Evolutionary conservation across 257 asterid genomes (phyloP), one percentile per base, ranked within the genome.

Genomic region (Mentha longifolia): DNA sequence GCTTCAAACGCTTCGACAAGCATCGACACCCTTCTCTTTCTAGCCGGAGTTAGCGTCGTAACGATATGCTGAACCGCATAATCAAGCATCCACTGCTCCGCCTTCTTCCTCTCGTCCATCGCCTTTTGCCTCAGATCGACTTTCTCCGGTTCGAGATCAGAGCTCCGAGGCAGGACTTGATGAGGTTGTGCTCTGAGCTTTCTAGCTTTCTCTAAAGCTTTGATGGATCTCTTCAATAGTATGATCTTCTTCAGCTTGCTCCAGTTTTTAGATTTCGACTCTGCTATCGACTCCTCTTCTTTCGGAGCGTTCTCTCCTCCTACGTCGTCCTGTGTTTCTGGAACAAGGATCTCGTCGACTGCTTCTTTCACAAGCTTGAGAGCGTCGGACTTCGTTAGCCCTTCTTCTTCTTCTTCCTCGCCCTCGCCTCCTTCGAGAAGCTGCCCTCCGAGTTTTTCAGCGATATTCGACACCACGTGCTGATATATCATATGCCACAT

Each of bases 1-100:
- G 99, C 96, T 83, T 95, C 98, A 60, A 95, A 95, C 37, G 99
- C 96, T 80, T 92, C 99, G 12, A 95, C 98, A 9, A 95, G 98
- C 99, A 92, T 89, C 6, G 89, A 84, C 60, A 95, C 99, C 80
- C 94, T 79, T 85, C 80, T 79, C 78, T 87, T 92, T 47, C 96
- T 73, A 17, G 95, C 83, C 13, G 97, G 95, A 69, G 91, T 92
- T 57, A 95, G 81, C 65, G 79, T 85, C 3, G 82, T 83, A 46
- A 92, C 96, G 57, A 88, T 89, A 65, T 92, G 80, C 61, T 84
- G 97, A 66, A 95, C 92, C 35, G 98, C 96, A 70, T 92, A 89
- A 75, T 91, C 99, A 3, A 95, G 82, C 99, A 95, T 92, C 99
- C 98, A 95, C 78, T 95, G 93, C 80, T 92, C 92, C 0, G 98